A percentile compares a stretch with the other conserved stretches of the same genome.
Evolutionary conservation across 257 asterid genomes (phyloP).

Genomic region (Scutellaria baicalensis): DNA sequence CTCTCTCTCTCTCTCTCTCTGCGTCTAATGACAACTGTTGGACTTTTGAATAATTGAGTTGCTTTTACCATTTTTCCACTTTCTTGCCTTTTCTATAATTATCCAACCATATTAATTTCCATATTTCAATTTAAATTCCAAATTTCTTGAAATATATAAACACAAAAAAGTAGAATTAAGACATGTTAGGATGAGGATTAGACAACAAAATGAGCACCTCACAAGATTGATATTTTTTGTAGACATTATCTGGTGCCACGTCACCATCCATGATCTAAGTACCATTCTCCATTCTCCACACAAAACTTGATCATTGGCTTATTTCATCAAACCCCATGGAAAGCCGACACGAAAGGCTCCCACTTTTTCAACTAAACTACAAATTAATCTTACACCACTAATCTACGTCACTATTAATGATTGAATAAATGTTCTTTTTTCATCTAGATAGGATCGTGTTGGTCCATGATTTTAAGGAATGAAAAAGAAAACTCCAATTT

Average conservation of each 20-base stretch:
- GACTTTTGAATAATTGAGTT: constrained; percentile 31
- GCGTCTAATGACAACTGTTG: constrained; percentile 18
- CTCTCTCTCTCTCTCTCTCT: too few relatives aligned
- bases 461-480: too few relatives aligned
- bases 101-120: background rate
- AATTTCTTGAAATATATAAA: background rate
- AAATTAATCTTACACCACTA: background rate
- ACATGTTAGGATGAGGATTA: background rate
- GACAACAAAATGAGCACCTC: constrained; percentile 10
- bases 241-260: constrained; percentile 21
- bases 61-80: constrained; percentile 12
- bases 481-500: too few relatives aligned
- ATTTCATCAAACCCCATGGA: background rate
- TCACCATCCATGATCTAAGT: constrained; percentile 18
- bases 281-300: constrained; percentile 27
- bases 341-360: constrained; percentile 1
- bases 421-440: too few relatives aligned
- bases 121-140: background rate
- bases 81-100: background rate
- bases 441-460: too few relatives aligned
- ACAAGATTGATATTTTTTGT: constrained; percentile 5
- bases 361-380: background rate
- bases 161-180: background rate
- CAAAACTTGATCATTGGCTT: constrained; percentile 7
- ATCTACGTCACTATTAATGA: too few relatives aligned